Evolutionary conservation across 352 stramenopile species (phyloP).

Genomic region (Pythium scleroteichum): DNA sequence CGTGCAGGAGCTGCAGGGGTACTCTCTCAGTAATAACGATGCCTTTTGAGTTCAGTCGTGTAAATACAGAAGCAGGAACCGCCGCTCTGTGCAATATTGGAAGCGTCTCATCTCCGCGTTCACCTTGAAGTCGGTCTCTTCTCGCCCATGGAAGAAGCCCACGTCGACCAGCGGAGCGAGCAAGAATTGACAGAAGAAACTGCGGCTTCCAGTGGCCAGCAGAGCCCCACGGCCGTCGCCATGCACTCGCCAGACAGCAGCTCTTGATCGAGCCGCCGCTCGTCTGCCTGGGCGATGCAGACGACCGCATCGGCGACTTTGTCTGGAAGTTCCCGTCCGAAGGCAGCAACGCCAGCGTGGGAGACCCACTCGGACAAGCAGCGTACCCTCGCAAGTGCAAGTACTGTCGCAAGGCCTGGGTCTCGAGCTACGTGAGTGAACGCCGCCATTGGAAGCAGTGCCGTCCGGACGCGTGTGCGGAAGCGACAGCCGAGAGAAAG

Average conservation of each 20-base stretch:
- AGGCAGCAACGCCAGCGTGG: slow-evolving; percentile 39
- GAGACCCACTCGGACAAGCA: background rate
- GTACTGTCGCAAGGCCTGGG: slow-evolving; percentile 24
- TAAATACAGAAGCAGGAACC: background rate
- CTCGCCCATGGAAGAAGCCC: background rate
- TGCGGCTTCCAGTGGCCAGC: background rate
- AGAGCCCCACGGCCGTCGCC: background rate
- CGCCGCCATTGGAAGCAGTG: slow-evolving; percentile 28
- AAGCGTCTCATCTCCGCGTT: background rate
- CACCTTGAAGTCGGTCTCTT: slow-evolving; percentile 17
- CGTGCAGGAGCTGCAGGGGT: slow-evolving; percentile 24
- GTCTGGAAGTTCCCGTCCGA: slow-evolving; percentile 77
- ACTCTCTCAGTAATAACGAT: slow-evolving; percentile 12
- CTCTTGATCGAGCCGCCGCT: slow-evolving; percentile 5
- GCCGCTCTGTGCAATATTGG: slow-evolving; percentile 1
- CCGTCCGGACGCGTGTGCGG: background rate
- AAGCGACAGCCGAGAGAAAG: background rate
- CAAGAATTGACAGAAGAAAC: background rate
- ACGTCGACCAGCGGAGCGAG: slow-evolving; percentile 6
- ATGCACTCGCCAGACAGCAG: background rate
- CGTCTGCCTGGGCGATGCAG: slow-evolving; percentile 11
- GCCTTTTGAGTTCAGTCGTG: background rate
- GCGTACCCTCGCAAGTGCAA: slow-evolving; percentile 29
- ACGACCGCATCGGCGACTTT: slow-evolving; percentile 34
- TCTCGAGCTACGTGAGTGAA: slow-evolving; percentile 32